Evolutionary conservation across 192 early-diverging fungal species (phyloP).

Genomic region (Gaertneriomyces sp.): DNA sequence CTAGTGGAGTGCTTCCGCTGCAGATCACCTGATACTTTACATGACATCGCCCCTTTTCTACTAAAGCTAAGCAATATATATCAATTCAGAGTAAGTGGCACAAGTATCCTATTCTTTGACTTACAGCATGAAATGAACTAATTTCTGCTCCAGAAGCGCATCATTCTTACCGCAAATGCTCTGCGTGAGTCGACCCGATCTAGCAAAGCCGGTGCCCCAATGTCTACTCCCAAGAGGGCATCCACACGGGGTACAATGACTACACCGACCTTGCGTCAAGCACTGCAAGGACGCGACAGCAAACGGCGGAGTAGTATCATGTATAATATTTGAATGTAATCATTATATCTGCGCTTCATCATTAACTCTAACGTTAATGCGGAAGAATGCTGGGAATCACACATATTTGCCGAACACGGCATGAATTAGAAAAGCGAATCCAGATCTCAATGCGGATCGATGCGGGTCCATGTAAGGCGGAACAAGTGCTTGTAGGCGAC

Average conservation of each 20-base stretch:
- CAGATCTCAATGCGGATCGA: too few relatives aligned
- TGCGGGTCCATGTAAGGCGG: too few relatives aligned
- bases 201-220: not conserved
- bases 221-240: not conserved
- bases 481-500: too few relatives aligned
- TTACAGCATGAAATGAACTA: not conserved
- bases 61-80: not conserved
- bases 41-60: slow-evolving; percentile 1
- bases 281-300: slow-evolving; percentile 4
- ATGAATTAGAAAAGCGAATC: too few relatives aligned
- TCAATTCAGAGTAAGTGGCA: not conserved
- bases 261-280: slow-evolving; percentile 2
- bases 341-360: slow-evolving; percentile 33
- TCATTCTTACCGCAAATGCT: not conserved
- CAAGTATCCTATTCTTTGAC: slow-evolving; percentile 1
- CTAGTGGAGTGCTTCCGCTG: not conserved
- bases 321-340: slow-evolving; percentile 32
- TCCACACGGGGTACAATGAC: not conserved
- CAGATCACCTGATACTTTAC: not conserved
- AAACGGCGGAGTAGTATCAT: not conserved
- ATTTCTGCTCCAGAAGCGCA: slow-evolving; percentile 5
- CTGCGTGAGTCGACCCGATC: slow-evolving; percentile 1
- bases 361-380: too few relatives aligned
- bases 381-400: too few relatives aligned
- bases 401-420: too few relatives aligned